Conservation (phyloP, 768 basidiomycete species). For the Porpolomopsis calyptriformis region DNA sequence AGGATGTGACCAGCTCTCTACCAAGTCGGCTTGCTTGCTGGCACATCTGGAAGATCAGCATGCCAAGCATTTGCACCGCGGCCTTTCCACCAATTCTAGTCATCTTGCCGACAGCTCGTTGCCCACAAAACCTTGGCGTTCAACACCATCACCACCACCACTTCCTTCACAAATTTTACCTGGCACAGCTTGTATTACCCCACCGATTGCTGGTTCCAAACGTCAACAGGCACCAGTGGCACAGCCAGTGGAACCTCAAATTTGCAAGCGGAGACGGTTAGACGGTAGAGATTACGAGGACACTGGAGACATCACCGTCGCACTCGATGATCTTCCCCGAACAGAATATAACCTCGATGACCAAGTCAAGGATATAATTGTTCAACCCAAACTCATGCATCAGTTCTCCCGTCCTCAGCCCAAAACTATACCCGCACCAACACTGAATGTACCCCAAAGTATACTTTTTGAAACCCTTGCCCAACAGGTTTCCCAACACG, state of each 20-base stretch:
- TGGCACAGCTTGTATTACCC: not conserved
- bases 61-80: not conserved
- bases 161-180: not conserved
- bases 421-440: not conserved
- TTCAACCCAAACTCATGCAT: not conserved
- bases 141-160: not conserved
- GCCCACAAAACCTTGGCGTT: not conserved
- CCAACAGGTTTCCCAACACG: not conserved
- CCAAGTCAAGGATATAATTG: not conserved
- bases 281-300: constrained; percentile 1
- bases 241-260: not conserved
- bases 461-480: not conserved
- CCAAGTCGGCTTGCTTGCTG: not conserved
- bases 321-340: not conserved
- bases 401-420: not conserved
- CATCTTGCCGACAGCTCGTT: constrained; percentile 1
- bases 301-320: not conserved
- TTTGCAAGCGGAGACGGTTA: not conserved
- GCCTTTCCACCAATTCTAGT: not conserved
- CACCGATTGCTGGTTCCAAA: not conserved
- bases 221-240: not conserved
- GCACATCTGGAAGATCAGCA: constrained; percentile 1
- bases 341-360: not conserved
- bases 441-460: not conserved
- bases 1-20: not conserved